Percentiles rank a stretch among this genome's conserved stretches.
These are phyloP conservation scores for Chaetomium fimeti DNA, from an alignment of 495 filamentous ascomycete genomes.

Conservation along the genomic window DNA sequence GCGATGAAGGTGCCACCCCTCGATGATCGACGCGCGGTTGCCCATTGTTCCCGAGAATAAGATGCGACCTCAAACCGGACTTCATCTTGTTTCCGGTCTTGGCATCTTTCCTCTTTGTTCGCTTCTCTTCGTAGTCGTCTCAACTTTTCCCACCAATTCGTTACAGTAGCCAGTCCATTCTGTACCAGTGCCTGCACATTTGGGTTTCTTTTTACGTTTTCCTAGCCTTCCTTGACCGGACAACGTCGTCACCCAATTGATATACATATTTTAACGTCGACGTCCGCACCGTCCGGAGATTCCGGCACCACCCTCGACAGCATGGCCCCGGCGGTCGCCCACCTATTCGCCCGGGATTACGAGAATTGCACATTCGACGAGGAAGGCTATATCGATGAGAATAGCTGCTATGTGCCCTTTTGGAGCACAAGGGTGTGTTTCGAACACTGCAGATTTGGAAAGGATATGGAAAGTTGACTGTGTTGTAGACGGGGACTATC, in stretches of 20 bases:
- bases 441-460: too few species aligned
- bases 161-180: neutral
- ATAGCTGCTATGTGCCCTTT: constrained; percentile 43
- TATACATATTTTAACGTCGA: neutral
- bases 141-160: neutral
- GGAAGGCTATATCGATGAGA: constrained; percentile 38
- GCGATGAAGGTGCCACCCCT: constrained; percentile 12
- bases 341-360: constrained; percentile 20
- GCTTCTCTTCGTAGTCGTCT: neutral
- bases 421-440: constrained; percentile 46
- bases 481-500: constrained; percentile 53
- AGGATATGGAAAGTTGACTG: constrained; percentile 1
- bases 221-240: too few species aligned
- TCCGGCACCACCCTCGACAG: constrained; percentile 1
- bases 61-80: neutral
- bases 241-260: neutral
- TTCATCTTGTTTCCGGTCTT: constrained; percentile 8
- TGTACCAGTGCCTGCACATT: neutral
- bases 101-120: constrained; percentile 7
- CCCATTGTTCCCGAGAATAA: constrained; percentile 6
- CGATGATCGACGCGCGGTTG: constrained; percentile 4
- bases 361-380: constrained; percentile 23
- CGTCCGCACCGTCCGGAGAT: neutral
- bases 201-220: neutral
- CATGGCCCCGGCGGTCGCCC: constrained; percentile 18